Percentiles rank a stretch among this genome's conserved stretches.
Evolutionary conservation across 208 protist species (phyloP).

Genomic region (Spironucleus salmonicida): DNA sequence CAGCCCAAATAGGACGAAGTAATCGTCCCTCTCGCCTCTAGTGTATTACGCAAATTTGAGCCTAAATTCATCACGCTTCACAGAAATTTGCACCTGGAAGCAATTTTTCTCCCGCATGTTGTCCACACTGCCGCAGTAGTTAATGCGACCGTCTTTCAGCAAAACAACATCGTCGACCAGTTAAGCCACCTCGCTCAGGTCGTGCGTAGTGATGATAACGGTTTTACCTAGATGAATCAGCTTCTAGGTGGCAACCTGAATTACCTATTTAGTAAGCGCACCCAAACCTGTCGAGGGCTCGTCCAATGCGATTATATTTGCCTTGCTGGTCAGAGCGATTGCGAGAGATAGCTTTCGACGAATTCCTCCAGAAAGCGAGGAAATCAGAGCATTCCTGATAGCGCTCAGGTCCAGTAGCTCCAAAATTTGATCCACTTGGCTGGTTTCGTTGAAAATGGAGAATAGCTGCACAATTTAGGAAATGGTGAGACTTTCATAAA

Average conservation of each 20-base stretch:
- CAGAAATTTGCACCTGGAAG: too few species aligned
- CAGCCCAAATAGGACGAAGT: too few species aligned
- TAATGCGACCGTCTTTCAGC: slow-evolving; percentile 28
- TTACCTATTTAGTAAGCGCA: slow-evolving; percentile 24
- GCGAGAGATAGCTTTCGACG: slow-evolving; percentile 44
- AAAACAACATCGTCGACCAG: slow-evolving; percentile 36
- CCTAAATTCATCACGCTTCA: too few species aligned
- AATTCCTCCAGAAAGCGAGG: slow-evolving; percentile 36
- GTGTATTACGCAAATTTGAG: too few species aligned
- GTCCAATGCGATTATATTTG: slow-evolving; percentile 38
- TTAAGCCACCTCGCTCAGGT: slow-evolving; percentile 42
- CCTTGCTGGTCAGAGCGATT: slow-evolving; percentile 40
- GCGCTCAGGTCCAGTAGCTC: not conserved
- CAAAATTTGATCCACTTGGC: not conserved
- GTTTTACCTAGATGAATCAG: not conserved
- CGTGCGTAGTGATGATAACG: slow-evolving; percentile 44
- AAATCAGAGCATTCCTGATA: not conserved
- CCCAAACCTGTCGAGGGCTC: slow-evolving; percentile 38
- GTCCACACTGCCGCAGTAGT: too few species aligned
- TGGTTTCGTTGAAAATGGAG: not conserved
- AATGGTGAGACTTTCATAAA: not conserved
- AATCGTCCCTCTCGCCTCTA: too few species aligned
- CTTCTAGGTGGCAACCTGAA: slow-evolving; percentile 30
- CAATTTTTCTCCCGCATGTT: too few species aligned
- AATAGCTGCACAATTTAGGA: not conserved